Evolutionary conservation across 2,329 filamentous ascomycete genomes (phyloP), one percentile per base, ranked within the genome.

Genomic region (Cladosporium oxysporum): DNA sequence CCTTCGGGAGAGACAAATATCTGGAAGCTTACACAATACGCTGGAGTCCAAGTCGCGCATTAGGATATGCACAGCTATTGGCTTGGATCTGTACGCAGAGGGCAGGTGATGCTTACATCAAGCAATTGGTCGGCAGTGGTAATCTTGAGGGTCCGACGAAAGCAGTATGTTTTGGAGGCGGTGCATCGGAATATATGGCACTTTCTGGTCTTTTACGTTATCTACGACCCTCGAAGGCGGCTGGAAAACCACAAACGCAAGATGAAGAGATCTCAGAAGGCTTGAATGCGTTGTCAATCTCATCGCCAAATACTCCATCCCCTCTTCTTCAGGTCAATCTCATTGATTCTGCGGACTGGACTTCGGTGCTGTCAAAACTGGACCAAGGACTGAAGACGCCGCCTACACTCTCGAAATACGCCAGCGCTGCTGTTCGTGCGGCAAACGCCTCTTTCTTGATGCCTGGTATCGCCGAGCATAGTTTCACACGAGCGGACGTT

Each of bases 41-140:
- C 72, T 99, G 94, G 93, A 97, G 93, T 78, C 91, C 94, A 1
- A 90, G 91, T 62, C 84, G 95, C 62, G 91, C 93, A 0, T 80
- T 98, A 62, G 92, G 90, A 69, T 98, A 98, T 79, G 82, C 87
- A n/a, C 81, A 84, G n/a, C 75, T 89, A 18, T 82, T 89, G 28
- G 61, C 50, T 35, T 59, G 74, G 72, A 67, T 68, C 79, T 73
- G 64, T 80, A 70, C 71, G 71, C 50, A 70, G 75, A 10, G 68
- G 66, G 18, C 14, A 68, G 18, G 50, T 59, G 61, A 63, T 23
- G 7, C 18, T 26, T 55, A 14, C 26, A 57, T 63, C 8, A 8
- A 55, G 26, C 33, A 57, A 12, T 35, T 63, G 16, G 33, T 60
- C 63, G 12, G 52, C 29, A 57, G 31, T 6, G 28, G n/a, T 1